These are phyloP conservation scores for Isochrysis galbana DNA, from an alignment of 78 protist species.

Conservation along the genomic window DNA sequence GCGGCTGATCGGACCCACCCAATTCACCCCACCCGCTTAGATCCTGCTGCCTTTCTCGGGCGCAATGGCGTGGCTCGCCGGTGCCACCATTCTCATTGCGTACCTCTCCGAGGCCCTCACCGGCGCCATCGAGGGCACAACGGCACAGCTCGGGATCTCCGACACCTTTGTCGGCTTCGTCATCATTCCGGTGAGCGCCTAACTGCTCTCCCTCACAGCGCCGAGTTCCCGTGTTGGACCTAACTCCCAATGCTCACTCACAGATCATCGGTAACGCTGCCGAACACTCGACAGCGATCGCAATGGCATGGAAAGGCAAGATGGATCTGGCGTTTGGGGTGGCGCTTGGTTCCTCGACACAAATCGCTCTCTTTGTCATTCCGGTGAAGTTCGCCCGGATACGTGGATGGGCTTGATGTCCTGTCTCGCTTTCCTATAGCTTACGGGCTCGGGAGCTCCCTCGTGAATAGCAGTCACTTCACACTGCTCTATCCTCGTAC, in stretches of 20 bases:
- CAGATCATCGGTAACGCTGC: neutral
- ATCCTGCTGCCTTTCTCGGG: neutral
- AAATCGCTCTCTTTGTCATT: constrained; percentile 52
- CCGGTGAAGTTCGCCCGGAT: too few relatives aligned
- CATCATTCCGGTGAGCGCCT: constrained; percentile 53
- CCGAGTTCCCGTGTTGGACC: too few relatives aligned
- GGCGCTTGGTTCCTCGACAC: constrained; percentile 60
- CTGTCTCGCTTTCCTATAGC: too few relatives aligned
- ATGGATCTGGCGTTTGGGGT: constrained; percentile 63
- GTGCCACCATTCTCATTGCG: constrained; percentile 34
- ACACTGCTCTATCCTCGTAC: too few relatives aligned
- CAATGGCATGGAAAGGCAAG: constrained; percentile 41
- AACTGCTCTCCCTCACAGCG: too few relatives aligned
- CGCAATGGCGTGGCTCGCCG: neutral
- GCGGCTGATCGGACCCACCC: too few relatives aligned
- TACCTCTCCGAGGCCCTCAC: constrained; percentile 36
- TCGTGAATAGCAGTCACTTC: too few relatives aligned
- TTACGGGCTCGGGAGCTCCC: too few relatives aligned
- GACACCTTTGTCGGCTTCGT: constrained; percentile 36
- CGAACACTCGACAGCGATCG: constrained; percentile 47
- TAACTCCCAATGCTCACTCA: too few relatives aligned
- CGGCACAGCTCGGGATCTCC: neutral
- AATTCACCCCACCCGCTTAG: too few relatives aligned
- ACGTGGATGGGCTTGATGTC: too few relatives aligned
- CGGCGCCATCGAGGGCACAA: constrained; percentile 22